Percentiles rank a stretch among this genome's conserved stretches.
Conservation (phyloP, 129 eudicot species). For the Tagetes patula region DNA sequence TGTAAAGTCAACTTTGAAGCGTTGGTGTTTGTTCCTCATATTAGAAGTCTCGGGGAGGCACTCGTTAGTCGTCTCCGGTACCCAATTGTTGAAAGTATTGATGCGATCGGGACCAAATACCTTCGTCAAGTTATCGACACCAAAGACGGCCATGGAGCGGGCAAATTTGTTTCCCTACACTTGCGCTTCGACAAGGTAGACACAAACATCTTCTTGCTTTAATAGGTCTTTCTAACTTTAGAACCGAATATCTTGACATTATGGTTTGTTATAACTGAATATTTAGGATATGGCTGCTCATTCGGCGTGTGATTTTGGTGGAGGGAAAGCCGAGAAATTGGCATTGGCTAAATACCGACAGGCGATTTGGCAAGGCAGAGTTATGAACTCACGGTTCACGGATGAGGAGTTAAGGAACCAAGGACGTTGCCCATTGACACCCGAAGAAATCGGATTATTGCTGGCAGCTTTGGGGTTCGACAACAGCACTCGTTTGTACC, state of each 20-base stretch:
- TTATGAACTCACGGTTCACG: slow-evolving; percentile 86
- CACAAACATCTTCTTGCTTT: not conserved
- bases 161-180: slow-evolving; percentile 84
- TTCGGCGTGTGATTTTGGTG: slow-evolving; percentile 99
- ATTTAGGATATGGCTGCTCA: slow-evolving; percentile 99
- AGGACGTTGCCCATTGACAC: slow-evolving; percentile 97
- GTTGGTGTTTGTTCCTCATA: slow-evolving; percentile 79
- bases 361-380: slow-evolving; percentile 90
- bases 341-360: slow-evolving; percentile 96
- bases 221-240: not conserved
- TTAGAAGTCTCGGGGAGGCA: slow-evolving; percentile 90
- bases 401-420: slow-evolving; percentile 92
- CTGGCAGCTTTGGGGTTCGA: slow-evolving; percentile 93
- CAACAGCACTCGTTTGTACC: slow-evolving; percentile 86
- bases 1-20: slow-evolving; percentile 97
- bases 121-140: slow-evolving; percentile 53
- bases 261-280: slow-evolving; percentile 6
- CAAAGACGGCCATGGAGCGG: slow-evolving; percentile 51
- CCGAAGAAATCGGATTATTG: slow-evolving; percentile 92
- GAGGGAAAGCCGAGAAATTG: slow-evolving; percentile 89
- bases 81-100: slow-evolving; percentile 48
- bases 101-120: slow-evolving; percentile 48
- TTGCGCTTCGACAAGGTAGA: slow-evolving; percentile 92
- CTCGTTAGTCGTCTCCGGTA: slow-evolving; percentile 75
- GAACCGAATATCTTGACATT: not conserved